Conservation (phyloP, 768 basidiomycete species). For the Tricholoma sp. region DNA sequence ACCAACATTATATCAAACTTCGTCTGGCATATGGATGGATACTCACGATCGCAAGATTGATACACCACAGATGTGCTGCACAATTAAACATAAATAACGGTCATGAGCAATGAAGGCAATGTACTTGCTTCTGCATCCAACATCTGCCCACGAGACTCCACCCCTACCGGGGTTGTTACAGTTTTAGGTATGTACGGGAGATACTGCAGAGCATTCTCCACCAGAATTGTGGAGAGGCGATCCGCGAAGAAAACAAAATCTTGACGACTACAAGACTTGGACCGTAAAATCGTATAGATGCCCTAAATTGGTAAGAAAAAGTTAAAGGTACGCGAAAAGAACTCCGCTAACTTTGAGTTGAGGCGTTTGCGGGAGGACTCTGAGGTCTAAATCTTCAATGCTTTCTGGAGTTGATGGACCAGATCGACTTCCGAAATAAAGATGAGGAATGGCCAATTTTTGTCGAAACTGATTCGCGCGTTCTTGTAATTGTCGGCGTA, state of each 20-base stretch:
- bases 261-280: slow-evolving; percentile 61
- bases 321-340: not conserved
- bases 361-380: slow-evolving; percentile 69
- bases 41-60: slow-evolving; percentile 84
- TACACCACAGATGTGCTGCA: slow-evolving; percentile 78
- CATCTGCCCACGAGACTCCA: slow-evolving; percentile 52
- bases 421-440: slow-evolving; percentile 30
- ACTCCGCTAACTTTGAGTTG: slow-evolving; percentile 61
- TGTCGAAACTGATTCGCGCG: slow-evolving; percentile 69
- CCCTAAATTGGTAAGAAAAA: slow-evolving; percentile 44
- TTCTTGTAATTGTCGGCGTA: slow-evolving; percentile 77
- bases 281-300: slow-evolving; percentile 83
- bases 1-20: slow-evolving; percentile 3
- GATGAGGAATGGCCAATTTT: slow-evolving; percentile 58
- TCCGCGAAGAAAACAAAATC: slow-evolving; percentile 95
- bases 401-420: slow-evolving; percentile 34
- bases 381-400: slow-evolving; percentile 47
- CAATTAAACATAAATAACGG: not conserved
- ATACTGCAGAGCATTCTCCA: slow-evolving; percentile 78
- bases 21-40: not conserved
- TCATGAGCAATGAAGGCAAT: not conserved
- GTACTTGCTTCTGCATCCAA: slow-evolving; percentile 51
- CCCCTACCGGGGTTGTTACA: slow-evolving; percentile 65
- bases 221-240: slow-evolving; percentile 75
- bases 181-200: slow-evolving; percentile 65